Percentiles rank a stretch among this genome's conserved stretches.
Evolutionary conservation across 2,329 filamentous ascomycete genomes (phyloP).

Genomic region (Fusarium sp.): DNA sequence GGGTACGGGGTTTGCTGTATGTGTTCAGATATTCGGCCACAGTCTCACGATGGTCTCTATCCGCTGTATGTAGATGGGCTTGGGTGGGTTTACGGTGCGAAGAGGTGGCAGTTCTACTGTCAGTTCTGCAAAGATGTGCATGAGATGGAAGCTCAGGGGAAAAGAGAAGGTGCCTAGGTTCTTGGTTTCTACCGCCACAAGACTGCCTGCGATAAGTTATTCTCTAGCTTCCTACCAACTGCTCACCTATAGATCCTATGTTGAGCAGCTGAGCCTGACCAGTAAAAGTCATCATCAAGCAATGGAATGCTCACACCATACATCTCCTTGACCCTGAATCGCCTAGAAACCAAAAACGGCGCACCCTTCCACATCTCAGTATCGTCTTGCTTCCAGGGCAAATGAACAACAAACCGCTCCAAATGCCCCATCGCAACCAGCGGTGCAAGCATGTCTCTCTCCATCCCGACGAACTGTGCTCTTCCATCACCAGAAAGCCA

Average conservation of each 20-base stretch:
- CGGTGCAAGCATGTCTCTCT: not conserved
- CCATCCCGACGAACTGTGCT: not conserved
- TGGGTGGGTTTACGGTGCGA: not conserved
- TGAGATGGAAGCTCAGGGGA: not conserved
- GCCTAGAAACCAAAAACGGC: not conserved
- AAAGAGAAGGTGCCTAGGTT: not conserved
- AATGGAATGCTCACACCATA: not conserved
- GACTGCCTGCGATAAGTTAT: too few species aligned
- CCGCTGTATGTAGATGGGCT: not conserved
- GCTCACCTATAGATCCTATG: not conserved
- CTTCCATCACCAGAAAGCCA: not conserved
- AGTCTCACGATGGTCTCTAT: not conserved
- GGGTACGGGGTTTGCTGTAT: not conserved
- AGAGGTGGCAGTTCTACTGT: not conserved
- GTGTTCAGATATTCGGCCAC: not conserved
- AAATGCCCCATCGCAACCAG: not conserved
- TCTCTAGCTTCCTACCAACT: accelerated
- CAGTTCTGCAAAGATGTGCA: not conserved
- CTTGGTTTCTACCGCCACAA: not conserved
- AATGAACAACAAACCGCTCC: not conserved
- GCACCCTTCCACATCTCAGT: accelerated
- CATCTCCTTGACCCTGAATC: not conserved
- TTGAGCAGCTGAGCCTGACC: not conserved
- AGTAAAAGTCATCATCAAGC: not conserved
- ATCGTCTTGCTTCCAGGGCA: not conserved